A percentile compares a stretch with the other conserved stretches of the same genome.
These are phyloP conservation scores for Volvox africanus DNA, from an alignment of 139 green algal species.

Conservation along the genomic window DNA sequence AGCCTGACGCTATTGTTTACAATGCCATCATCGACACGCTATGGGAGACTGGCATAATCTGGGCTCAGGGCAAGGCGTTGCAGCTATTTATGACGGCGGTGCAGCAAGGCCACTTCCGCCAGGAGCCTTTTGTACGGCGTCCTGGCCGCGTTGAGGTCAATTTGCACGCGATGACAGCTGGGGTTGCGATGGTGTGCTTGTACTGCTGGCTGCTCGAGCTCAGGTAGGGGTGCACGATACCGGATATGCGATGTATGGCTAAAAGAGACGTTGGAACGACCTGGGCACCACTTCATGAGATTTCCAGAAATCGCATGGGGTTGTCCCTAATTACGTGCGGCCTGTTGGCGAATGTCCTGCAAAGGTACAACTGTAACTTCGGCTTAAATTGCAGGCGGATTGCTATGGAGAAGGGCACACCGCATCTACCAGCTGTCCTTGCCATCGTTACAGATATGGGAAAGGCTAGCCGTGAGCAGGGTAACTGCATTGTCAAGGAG, in stretches of 20 bases:
- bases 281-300: no score
- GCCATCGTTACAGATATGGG: slow-evolving; percentile 73
- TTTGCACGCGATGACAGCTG: slow-evolving; percentile 88
- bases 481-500: slow-evolving; percentile 92
- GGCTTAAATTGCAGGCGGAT: slow-evolving; percentile 45
- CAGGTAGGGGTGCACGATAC: slow-evolving; percentile 51
- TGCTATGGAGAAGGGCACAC: slow-evolving; percentile 39
- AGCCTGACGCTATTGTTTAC: slow-evolving; percentile 87
- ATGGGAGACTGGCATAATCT: slow-evolving; percentile 87
- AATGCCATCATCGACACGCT: slow-evolving; percentile 89
- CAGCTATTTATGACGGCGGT: slow-evolving; percentile 68
- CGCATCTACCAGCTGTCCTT: slow-evolving; percentile 52
- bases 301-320: no score
- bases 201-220: slow-evolving; percentile 83
- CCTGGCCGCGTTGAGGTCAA: slow-evolving; percentile 72
- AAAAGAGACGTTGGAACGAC: no score
- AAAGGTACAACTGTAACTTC: no score
- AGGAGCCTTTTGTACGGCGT: slow-evolving; percentile 53
- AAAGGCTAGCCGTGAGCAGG: slow-evolving; percentile 79
- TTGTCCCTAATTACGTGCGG: no score
- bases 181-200: slow-evolving; percentile 86
- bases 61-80: slow-evolving; percentile 75
- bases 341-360: no score
- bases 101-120: slow-evolving; percentile 65
- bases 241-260: no score